Base-by-base conservation (phyloP, 139 green algal species). In the Nannochloris sp. region DNA sequence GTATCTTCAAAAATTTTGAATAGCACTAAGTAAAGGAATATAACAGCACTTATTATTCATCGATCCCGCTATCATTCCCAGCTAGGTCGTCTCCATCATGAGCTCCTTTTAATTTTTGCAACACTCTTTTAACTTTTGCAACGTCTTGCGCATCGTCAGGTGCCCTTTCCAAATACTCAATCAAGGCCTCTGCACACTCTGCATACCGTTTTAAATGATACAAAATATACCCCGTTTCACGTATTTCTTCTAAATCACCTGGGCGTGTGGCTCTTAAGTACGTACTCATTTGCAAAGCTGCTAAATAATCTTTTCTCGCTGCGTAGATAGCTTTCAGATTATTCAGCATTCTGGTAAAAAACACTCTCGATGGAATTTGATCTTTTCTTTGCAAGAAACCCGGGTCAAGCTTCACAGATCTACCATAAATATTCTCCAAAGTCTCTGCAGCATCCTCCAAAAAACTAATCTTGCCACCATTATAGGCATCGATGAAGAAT, bases 401-500 rank as follows among this genome's bases (percentile, higher is more conserved):
- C 3, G 71, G 73, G 36, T 81, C 63, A 14, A 85, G 38, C 36
- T 68, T 19, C 27, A 83, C 61, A 46, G 71, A 47, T 15, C 38
- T 23, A 4, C 19, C 10, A 35, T 53, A 65, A 47, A 82, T 62
- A 27, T 29, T 15, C 1, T 63, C 23, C 34, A 87, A 68, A 30
- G 71, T 70, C 12, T 77, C 68, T 65, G 81, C 74, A 15, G 71
- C 81, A 10, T 87, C 79, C 4, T 78, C 39, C 24, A 75, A 37
- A 27, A 60, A 74, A 4, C 48, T 74, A 13, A 87, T 56, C 57
- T 77, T 60, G 10, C 80, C 80, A 3, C 65, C 65, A 27, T 66
- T 14, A 54, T 77, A 83, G 0, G 74, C 47, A 23, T 81, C 70
- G 3, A 81, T 34, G 12, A 77, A 45, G 2, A 80, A 55, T 29